Evolutionary conservation across 1,139 yeast species (phyloP).

Genomic region (Hanseniaspora gamundiae): DNA sequence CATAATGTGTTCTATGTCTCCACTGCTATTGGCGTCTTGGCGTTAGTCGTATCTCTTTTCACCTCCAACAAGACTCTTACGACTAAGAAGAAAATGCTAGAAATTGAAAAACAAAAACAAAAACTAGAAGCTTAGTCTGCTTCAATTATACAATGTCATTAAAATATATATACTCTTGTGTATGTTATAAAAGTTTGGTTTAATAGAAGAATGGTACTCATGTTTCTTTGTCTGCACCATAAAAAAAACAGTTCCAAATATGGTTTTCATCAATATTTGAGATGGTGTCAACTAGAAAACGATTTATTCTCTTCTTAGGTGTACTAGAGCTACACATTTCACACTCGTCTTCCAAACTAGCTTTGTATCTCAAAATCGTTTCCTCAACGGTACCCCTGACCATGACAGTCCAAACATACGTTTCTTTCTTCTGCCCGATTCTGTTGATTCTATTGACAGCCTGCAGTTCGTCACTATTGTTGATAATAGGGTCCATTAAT

Average conservation of each 20-base stretch:
- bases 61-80: constrained; percentile 3
- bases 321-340: constrained; percentile 1
- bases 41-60: constrained; percentile 4
- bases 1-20: constrained; percentile 6
- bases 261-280: background rate
- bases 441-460: constrained; percentile 88
- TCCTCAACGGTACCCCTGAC: constrained; percentile 85
- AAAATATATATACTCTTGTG: too few relatives aligned
- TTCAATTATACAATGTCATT: too few relatives aligned
- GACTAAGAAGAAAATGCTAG: constrained; percentile 2
- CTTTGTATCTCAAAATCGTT: constrained; percentile 44
- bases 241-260: constrained; percentile 4
- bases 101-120: background rate
- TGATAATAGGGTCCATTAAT: constrained; percentile 84
- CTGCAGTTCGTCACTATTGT: constrained; percentile 75
- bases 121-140: background rate
- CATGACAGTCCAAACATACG: constrained; percentile 87
- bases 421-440: constrained; percentile 71
- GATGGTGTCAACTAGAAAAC: background rate
- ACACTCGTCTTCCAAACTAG: constrained; percentile 15
- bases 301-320: background rate
- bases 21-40: constrained; percentile 2
- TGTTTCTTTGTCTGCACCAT: background rate
- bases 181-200: too few relatives aligned
- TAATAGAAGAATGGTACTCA: background rate